Conservation (phyloP, 352 stramenopile species). For the Globisporangium alternatum region DNA sequence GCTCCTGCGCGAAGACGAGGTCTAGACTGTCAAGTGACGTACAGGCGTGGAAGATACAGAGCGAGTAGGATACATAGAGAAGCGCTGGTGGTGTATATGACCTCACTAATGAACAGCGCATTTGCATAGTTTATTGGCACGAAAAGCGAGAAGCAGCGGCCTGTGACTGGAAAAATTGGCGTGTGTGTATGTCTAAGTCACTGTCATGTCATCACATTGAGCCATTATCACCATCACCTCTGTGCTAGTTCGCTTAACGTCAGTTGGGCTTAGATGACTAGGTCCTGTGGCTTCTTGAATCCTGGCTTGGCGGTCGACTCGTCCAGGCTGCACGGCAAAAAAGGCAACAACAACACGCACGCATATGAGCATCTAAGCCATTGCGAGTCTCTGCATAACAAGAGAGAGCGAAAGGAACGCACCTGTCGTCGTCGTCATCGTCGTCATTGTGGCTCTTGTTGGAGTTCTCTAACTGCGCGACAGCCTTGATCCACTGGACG, state of each 20-base stretch:
- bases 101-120: neutral
- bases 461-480: conserved; percentile 53
- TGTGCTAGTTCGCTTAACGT: neutral
- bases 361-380: neutral
- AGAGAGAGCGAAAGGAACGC: neutral
- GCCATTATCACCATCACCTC: too few species aligned
- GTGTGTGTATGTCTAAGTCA: too few species aligned
- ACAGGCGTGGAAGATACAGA: neutral
- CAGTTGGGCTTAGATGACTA: conserved; percentile 50
- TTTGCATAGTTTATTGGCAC: neutral
- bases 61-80: conserved; percentile 31
- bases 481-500: conserved; percentile 85
- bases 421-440: conserved; percentile 27
- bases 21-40: conserved; percentile 38
- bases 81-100: neutral
- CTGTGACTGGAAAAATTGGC: neutral
- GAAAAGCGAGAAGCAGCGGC: too few species aligned
- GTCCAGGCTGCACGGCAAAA: conserved; percentile 22
- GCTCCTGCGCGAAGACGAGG: conserved; percentile 90
- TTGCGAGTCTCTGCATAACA: neutral
- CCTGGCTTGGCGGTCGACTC: conserved; percentile 29
- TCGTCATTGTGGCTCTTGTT: conserved; percentile 22
- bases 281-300: conserved; percentile 59
- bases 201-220: too few species aligned
- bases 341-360: neutral